Evolutionary conservation across 345 rosid species (phyloP).

Genomic region (Acer yangbiense): DNA sequence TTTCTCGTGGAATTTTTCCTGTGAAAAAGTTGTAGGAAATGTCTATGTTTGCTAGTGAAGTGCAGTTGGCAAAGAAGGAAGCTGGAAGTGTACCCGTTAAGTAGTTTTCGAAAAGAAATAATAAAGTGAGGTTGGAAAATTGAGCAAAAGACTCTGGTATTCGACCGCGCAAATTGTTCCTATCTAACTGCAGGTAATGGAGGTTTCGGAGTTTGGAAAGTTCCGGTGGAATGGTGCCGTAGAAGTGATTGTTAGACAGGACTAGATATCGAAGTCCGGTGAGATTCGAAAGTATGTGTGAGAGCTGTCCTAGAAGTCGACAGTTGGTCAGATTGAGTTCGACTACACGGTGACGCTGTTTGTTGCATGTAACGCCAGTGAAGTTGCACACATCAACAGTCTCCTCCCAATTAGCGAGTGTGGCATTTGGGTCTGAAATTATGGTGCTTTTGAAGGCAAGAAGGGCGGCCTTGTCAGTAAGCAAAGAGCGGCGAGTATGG

Average conservation of each 20-base stretch:
- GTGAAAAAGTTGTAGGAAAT: conserved; percentile 40
- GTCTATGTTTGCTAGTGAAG: conserved; percentile 40
- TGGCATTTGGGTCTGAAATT: conserved; percentile 31
- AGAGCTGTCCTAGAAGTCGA: conserved; percentile 35
- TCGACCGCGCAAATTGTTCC: conserved; percentile 38
- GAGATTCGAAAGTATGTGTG: conserved; percentile 51
- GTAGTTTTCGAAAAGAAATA: conserved; percentile 26
- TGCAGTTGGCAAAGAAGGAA: conserved; percentile 52
- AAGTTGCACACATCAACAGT: conserved; percentile 44
- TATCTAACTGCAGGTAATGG: conserved; percentile 24
- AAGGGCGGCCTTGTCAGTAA: conserved; percentile 49
- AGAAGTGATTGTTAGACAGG: conserved; percentile 40
- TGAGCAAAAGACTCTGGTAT: conserved; percentile 39
- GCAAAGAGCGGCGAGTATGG: conserved; percentile 33
- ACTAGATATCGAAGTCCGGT: conserved; percentile 36
- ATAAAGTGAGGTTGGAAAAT: conserved; percentile 32
- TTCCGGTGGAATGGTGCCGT: conserved; percentile 43
- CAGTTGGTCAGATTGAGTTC: conserved; percentile 28
- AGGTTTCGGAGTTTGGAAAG: conserved; percentile 41
- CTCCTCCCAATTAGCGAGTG: conserved; percentile 43
- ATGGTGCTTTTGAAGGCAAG: conserved; percentile 43
- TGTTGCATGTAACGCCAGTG: conserved; percentile 41
- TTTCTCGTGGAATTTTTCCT: conserved; percentile 50
- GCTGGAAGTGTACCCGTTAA: conserved; percentile 41
- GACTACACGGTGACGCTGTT: conserved; percentile 32